Evolutionary conservation across 495 filamentous ascomycete species (phyloP), one percentile per base, ranked within the genome.

Genomic region (Lepraria neglecta): DNA sequence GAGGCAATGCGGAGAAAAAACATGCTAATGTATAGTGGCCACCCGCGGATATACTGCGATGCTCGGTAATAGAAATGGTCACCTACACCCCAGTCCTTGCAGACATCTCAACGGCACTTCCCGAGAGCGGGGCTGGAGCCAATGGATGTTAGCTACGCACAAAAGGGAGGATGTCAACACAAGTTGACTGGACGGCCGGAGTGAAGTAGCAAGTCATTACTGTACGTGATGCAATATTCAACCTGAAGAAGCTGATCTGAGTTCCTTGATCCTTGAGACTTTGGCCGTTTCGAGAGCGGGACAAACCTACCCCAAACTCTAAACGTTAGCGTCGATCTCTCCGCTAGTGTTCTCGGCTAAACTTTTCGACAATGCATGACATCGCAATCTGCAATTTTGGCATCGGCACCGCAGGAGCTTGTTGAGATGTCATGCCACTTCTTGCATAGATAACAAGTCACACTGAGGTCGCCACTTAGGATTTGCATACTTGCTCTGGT

Each of bases 101-200:
- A 12, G 42, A 33, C 15, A 27, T 45, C 4, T 48, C 5, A n/a
- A 24, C n/a, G 21, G 24, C 44, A 47, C 35, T 21, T 10, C 19
- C 19, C 17, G 1, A 12, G 46, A 51, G 58, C 58, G 58, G 58
- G 58, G 58, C 17, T 60, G 33, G 35, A 42, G 46, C 47, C 47
- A 60, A 53, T 43, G 38, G 46, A 33, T 21, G 46, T 52, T 28
- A 35, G 51, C 51, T 38, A 21, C 11, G 3, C 4, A 33, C n/a
- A 19, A 35, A 10, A 19, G 15, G 30, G 30, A 53, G 50, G 17
- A 54, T 17, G 51, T 35, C 14, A n/a, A 31, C 15, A 54, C 27
- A 10, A 24, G 19, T 17, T 38, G 51, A 19, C 12, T 54, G 51
- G n/a, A 54, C n/a, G n/a, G 6, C n/a, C 19, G n/a, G n/a, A 38